Evolutionary conservation across 805 yeast species (phyloP), one percentile per base, ranked within the genome.

Genomic region (Metschnikowia vanudenii): DNA sequence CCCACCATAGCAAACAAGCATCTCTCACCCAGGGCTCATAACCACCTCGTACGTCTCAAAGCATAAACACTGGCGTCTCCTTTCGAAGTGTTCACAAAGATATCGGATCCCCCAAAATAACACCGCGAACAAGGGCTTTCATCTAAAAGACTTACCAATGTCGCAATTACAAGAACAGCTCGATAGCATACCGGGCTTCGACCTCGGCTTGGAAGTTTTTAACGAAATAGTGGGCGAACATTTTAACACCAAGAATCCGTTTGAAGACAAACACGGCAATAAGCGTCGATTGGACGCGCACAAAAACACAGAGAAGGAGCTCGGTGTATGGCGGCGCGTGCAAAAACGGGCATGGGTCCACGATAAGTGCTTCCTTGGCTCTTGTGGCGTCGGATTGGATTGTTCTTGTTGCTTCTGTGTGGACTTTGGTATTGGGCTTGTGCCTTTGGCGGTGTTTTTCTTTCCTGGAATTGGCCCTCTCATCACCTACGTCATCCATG

Each of bases 381-480:
- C 91, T 52, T 83, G 82, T 48, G 71, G 74, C 0, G 68, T 71
- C 38, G 83, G 86, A 11, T 73, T 79, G 53, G 24, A 22, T 22
- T 22, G 96, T 0, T 84, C 91, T 52, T 83, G 82, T 48, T 71
- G 74, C 0, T 68, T 71, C 38, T 83, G 32, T 29, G 14, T 29
- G 32, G 90, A 82, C 65, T 76, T 88, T 53, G 92, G 94, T 1
- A 56, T 86, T 16, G 97, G 97, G 0, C 64, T 84, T 58, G 92
- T 85, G 1, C 94, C 96, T 1, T 42, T 90, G 12, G 74, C 84
- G 33, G 76, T 84, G 1, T 66, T 88, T 8, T 45, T 68, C 8
- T 45, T 92, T 9, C 98, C 98, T 0, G 85, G 79, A 0, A 64
- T 92, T n/a, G 98, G 98, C 0, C 96, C 97, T 1, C 52, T 82